phyloP scores from a whole-genome alignment of 148 eudicot genomes.

The Chenopodium formosanum region DNA sequence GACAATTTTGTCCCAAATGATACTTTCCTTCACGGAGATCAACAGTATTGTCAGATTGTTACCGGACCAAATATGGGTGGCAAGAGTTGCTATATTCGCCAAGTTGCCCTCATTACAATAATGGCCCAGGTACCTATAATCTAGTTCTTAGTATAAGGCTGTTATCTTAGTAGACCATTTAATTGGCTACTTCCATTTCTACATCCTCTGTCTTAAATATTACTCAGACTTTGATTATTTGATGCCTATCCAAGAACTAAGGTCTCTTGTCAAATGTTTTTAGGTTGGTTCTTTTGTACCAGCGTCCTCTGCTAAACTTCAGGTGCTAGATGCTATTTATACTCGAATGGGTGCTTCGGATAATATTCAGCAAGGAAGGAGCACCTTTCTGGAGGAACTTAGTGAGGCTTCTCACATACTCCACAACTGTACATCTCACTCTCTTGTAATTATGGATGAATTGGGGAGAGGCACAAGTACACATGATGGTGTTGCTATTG shows the following conservation, averaged over 20 bases:
- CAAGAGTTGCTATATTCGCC: conserved; percentile 98
- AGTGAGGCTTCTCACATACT: conserved; percentile 84
- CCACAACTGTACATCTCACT: conserved; percentile 55
- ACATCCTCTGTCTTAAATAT: not conserved
- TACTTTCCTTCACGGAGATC: conserved; percentile 60
- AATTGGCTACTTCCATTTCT: not conserved
- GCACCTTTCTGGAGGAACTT: conserved; percentile 94
- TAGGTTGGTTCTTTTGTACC: conserved; percentile 99
- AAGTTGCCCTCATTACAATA: conserved; percentile 87
- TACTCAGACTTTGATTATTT: not conserved
- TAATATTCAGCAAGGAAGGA: conserved; percentile 86
- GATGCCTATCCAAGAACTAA: not conserved
- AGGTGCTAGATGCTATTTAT: conserved; percentile 75
- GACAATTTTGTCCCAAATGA: conserved; percentile 92
- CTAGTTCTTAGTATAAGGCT: not conserved
- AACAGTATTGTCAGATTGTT: conserved; percentile 79
- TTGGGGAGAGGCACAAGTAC: conserved; percentile 98
- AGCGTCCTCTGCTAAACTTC: conserved; percentile 72
- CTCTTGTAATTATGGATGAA: conserved; percentile 89
- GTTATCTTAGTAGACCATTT: not conserved
- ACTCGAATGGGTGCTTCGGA: conserved; percentile 99
- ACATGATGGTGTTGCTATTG: conserved; percentile 98
- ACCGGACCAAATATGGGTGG: conserved; percentile 99
- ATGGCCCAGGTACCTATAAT: conserved; percentile 78
- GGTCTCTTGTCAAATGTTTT: not conserved